Evolutionary conservation across 2,329 filamentous ascomycete species (phyloP), one percentile per base, ranked within the genome.

Genomic region (Colletotrichum sp.): DNA sequence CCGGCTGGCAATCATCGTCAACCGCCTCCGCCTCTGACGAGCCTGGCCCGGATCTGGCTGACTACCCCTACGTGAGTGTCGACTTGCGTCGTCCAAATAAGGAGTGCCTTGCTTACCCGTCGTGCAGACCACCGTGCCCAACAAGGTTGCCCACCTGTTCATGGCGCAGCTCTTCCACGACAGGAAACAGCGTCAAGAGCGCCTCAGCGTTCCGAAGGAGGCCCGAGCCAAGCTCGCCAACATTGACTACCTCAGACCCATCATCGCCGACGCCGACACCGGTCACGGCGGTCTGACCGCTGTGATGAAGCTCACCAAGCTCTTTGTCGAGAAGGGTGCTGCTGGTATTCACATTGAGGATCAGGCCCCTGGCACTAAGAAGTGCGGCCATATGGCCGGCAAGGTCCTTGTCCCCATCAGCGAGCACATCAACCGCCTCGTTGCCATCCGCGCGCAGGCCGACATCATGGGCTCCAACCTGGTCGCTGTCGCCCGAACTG

Each of bases 91-190:
- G 18, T 59, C 15, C 34, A 28, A 30, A n/a, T 16, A 6, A 30
- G 16, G 34, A 16, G 8, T 48, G 28, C 68, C 15, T 76, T 18
- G 65, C 64, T 72, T 36, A 76, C 48, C 34, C 44, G 52, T 26
- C 22, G 8, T 57, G 13, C 77, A 97, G 95, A 98, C 97, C 79
- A 99, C 97, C 59, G 97, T 99, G 26, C 97, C 97, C 68, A 98
- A 99, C 90, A 99, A 99, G 88, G 97, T 99, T 79, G 92, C 95
- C 83, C 97, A 99, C 84, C 92, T 99, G 68, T 99, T 98, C 92
- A 96, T 98, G 92, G 96, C 97, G 16, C 97, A 99, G 88, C 93
- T 99, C 73, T 99, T 99, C 94, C 97, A 99, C 88, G 97, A 99
- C 90, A 95, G 97, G 83, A 99, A 99, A 88, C 97, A 99, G 88